phyloP scores from a whole-genome alignment of 2,329 filamentous ascomycete genomes.

The Arthroderma sp. region DNA sequence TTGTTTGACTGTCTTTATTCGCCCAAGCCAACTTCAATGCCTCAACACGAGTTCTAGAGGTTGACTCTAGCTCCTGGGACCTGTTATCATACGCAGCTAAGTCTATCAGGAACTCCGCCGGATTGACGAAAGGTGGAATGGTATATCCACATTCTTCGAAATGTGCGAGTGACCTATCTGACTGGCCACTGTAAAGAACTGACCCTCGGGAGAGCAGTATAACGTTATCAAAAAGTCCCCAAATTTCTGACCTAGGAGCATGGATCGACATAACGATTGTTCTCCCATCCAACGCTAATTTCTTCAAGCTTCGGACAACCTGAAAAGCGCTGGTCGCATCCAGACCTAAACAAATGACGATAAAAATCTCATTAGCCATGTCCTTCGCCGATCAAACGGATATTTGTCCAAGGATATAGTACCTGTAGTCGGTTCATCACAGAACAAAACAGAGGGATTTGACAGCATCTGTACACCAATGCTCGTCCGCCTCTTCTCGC shows the following conservation, averaged over 20 bases:
- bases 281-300: constrained; percentile 51
- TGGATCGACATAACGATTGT: constrained; percentile 65
- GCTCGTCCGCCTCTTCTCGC: constrained; percentile 62
- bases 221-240: constrained; percentile 61
- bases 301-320: constrained; percentile 56
- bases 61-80: constrained; percentile 49
- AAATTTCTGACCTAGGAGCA: constrained; percentile 66
- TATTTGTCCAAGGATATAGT: constrained; percentile 2
- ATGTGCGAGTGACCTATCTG: constrained; percentile 47
- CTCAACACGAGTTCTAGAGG: constrained; percentile 48
- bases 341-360: constrained; percentile 26
- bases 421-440: constrained; percentile 68
- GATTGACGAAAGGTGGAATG: constrained; percentile 60
- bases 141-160: constrained; percentile 48
- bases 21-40: constrained; percentile 48
- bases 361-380: too few relatives aligned
- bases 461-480: constrained; percentile 68
- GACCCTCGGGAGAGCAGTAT: constrained; percentile 55
- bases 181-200: constrained; percentile 53
- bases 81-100: constrained; percentile 62
- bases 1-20: background rate
- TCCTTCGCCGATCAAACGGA: background rate
- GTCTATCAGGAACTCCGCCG: constrained; percentile 64
- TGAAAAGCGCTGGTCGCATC: constrained; percentile 68
- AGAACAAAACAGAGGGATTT: constrained; percentile 63